These are phyloP conservation scores for Starmerella geochares DNA, from an alignment of 805 yeast genomes.

Conservation along the genomic window DNA sequence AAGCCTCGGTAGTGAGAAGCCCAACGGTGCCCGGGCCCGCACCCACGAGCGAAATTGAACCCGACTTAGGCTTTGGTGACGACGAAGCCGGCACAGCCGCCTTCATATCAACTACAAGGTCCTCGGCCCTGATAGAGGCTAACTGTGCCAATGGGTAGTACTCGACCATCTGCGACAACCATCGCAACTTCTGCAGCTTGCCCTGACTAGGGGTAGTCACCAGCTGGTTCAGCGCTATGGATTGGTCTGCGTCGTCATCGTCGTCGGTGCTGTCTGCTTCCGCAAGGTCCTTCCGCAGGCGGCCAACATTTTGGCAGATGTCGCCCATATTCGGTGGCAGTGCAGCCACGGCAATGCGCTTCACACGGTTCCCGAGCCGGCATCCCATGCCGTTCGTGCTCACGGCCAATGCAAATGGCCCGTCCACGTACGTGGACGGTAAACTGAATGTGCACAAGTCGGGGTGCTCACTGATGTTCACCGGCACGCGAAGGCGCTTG, in stretches of 20 bases:
- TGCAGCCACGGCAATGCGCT: constrained; percentile 50
- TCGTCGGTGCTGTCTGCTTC: constrained; percentile 29
- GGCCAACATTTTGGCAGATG: constrained; percentile 60
- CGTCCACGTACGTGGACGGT: constrained; percentile 53
- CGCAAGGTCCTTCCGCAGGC: constrained; percentile 46
- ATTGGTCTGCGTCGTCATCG: constrained; percentile 59
- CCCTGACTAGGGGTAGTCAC: constrained; percentile 38
- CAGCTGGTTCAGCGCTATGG: constrained; percentile 48
- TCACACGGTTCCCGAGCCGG: constrained; percentile 67
- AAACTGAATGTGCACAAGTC: constrained; percentile 65
- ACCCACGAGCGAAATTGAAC: constrained; percentile 74
- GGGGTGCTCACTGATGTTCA: constrained; percentile 67
- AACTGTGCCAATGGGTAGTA: constrained; percentile 69
- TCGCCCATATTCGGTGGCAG: constrained; percentile 63
- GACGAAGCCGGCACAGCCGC: constrained; percentile 12
- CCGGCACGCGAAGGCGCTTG: constrained; percentile 58
- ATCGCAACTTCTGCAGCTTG: constrained; percentile 45
- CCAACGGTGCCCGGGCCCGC: constrained; percentile 88
- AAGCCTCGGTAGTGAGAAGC: constrained; percentile 73
- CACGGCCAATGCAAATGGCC: constrained; percentile 70
- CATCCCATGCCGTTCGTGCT: constrained; percentile 87
- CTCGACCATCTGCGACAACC: constrained; percentile 84
- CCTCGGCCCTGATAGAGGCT: constrained; percentile 49
- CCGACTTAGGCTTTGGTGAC: constrained; percentile 30
- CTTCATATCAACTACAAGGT: constrained; percentile 36